Base-by-base conservation (phyloP, 345 rosid species). In the Atalantia buxifolia region DNA sequence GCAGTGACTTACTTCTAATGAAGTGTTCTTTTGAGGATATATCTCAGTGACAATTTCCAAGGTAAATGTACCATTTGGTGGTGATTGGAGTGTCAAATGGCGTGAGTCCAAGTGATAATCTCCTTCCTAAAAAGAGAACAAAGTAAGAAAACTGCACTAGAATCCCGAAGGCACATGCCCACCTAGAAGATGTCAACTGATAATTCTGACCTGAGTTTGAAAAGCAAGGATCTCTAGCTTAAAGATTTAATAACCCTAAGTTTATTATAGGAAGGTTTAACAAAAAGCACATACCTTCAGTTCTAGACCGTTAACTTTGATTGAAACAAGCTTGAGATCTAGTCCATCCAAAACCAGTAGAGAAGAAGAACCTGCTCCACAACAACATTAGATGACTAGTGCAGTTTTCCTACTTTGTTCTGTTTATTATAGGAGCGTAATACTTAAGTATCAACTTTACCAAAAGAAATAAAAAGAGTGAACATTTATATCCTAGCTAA, bases 1-100 rank as follows among this genome's bases (percentile, higher is more conserved):
- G 28, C 71, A 22, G 69, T 63, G 42, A 16, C 63, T 85, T 73
- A 96, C 98, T 84, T 96, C 99, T 65, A 94, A 84, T 69, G 98
- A 96, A 33, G 99, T 92, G 86, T 96, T 96, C 85, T 87, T 89
- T 79, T 97, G 93, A 48, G 99, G 99, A 77, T 84, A 86, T 75
- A 91, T 94, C 87, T 94, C 98, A 71, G 89, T 92, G 77, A 83
- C 90, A 66, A 97, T 92, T 84, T 94, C 94, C 86, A 97, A 82
- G 30, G 86, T 82, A 83, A 97, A 92, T 77, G 84, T 82, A 71
- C 87, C 82, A 14, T 77, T 79, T 24, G 98, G 98, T 56, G 83
- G 98, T 61, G 95, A 92, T 61, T 74, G 60, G 66, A 94, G 86
- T 57, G 90, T 93, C 77, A 97, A 83, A 79, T 88, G 94, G 78